Base-by-base conservation (phyloP, 805 yeast species). In the Metschnikowia corniflorae region DNA sequence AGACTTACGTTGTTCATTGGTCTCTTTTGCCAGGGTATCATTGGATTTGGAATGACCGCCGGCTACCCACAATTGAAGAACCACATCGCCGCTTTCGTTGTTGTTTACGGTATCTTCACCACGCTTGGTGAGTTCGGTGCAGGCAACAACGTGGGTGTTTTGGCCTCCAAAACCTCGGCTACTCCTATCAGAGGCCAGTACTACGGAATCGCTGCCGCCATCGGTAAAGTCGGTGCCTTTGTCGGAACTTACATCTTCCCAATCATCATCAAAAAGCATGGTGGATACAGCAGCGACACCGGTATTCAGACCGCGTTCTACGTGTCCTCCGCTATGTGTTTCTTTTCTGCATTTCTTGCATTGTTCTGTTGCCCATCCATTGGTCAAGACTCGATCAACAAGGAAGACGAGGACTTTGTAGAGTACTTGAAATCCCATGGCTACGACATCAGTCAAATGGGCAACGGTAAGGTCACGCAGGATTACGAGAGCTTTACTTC, bases 71-170 rank as follows among this genome's bases (percentile, higher is more conserved):
- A 57, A 18, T 69, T 91, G 49, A 67, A 69, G 43, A 52, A 74
- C 26, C 75, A 81, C 50, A 70, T 86, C 54, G 96, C 77, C 26
- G 91, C 78, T 0, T 86, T 89, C 51, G 84, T 80, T 33, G 93
- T 87, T 29, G 82, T 84, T 19, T 91, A 82, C 56, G 97, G 97
- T 66, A 79, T 91, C 47, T 91, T 87, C 61, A 68, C 78, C 58
- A 71, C 95, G 6, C 70, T 86, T 32, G 97, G 97, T 54, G 97
- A 91, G 62, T 84, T 89, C 61, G 95, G 96, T 20, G 89, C 95
- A 10, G 97, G 97, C 65, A 86, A 88, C 63, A 86, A 85, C 63
- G 82, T 85, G 59, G 97, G 97, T 49, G 65, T 85, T 38, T 70
- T 89, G 44, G 94, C 95, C 15, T 75, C 95, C 28, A 88, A 88